Evolutionary conservation across 352 stramenopile genomes (phyloP).

Genomic region (Phytopythium helicoides): DNA sequence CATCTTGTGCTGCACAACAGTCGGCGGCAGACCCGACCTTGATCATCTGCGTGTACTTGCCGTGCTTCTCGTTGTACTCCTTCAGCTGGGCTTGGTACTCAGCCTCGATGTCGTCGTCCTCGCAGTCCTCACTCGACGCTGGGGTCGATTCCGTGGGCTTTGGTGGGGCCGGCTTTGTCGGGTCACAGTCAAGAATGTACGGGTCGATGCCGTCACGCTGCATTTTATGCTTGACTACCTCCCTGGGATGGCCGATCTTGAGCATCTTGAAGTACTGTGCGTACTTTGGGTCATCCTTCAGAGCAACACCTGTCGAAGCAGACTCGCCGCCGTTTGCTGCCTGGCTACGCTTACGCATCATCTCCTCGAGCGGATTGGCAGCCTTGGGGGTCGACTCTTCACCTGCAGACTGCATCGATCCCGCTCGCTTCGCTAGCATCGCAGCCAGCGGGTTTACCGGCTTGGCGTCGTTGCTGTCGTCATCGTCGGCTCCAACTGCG

Average conservation of each 20-base stretch:
- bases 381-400: conserved; percentile 9
- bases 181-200: conserved; percentile 59
- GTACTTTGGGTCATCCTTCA: conserved; percentile 72
- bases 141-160: conserved; percentile 7
- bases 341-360: conserved; percentile 16
- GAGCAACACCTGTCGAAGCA: conserved; percentile 17
- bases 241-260: conserved; percentile 59
- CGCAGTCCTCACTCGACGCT: conserved; percentile 6
- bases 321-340: conserved; percentile 6
- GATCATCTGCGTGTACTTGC: conserved; percentile 77
- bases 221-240: conserved; percentile 82
- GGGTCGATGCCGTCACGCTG: conserved; percentile 62
- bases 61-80: conserved; percentile 63
- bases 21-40: conserved; percentile 67
- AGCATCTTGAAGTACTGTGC: conserved; percentile 83
- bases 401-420: conserved; percentile 5
- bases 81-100: conserved; percentile 52
- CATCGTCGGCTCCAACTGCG: conserved; percentile 4
- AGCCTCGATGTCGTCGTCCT: conserved; percentile 36
- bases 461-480: conserved; percentile 14
- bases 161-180: conserved; percentile 41
- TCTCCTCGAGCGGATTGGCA: conserved; percentile 23
- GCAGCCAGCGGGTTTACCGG: conserved; percentile 31
- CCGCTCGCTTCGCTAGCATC: conserved; percentile 30
- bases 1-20: conserved; percentile 85